These are phyloP conservation scores for Trypanosomatidae sp. DNA, from an alignment of 208 protist genomes.

Conservation along the genomic window DNA sequence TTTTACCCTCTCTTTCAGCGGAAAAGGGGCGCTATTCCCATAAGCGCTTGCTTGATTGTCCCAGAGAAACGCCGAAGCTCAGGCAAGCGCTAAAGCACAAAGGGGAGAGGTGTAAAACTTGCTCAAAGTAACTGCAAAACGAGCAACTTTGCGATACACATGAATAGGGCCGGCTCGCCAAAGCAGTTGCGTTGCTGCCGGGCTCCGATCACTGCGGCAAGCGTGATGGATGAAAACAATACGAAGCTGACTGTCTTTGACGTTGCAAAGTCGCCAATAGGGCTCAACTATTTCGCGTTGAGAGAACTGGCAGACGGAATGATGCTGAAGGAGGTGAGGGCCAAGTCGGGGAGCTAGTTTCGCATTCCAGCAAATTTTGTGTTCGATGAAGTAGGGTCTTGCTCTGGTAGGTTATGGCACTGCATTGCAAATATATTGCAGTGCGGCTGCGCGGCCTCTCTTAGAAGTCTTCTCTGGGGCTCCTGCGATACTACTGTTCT, in stretches of 20 bases:
- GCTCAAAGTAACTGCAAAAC: constrained; percentile 67
- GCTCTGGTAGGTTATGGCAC: background rate
- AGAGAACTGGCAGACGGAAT: constrained; percentile 74
- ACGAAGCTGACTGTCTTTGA: constrained; percentile 94
- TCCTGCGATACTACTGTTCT: constrained; percentile 32
- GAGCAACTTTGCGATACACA: constrained; percentile 95
- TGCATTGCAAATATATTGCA: too few species aligned
- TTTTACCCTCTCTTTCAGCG: background rate
- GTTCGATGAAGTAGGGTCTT: constrained; percentile 15
- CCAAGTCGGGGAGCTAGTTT: constrained; percentile 45
- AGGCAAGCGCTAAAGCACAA: constrained; percentile 92
- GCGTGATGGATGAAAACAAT: constrained; percentile 87
- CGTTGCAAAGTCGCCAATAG: constrained; percentile 23
- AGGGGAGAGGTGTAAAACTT: constrained; percentile 93
- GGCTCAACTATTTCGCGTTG: constrained; percentile 44
- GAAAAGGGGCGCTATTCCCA: constrained; percentile 52
- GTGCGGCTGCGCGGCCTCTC: too few species aligned
- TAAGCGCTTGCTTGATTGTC: constrained; percentile 5
- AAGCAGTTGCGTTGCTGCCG: constrained; percentile 86
- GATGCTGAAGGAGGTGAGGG: constrained; percentile 70
- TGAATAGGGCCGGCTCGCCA: constrained; percentile 60
- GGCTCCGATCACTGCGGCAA: constrained; percentile 81
- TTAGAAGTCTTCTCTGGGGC: constrained; percentile 11
- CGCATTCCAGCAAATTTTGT: constrained; percentile 28
- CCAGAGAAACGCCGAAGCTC: background rate